These are phyloP conservation scores for Allantophomopsis cytisporea DNA, from an alignment of 2,329 filamentous ascomycete genomes.

Conservation along the genomic window DNA sequence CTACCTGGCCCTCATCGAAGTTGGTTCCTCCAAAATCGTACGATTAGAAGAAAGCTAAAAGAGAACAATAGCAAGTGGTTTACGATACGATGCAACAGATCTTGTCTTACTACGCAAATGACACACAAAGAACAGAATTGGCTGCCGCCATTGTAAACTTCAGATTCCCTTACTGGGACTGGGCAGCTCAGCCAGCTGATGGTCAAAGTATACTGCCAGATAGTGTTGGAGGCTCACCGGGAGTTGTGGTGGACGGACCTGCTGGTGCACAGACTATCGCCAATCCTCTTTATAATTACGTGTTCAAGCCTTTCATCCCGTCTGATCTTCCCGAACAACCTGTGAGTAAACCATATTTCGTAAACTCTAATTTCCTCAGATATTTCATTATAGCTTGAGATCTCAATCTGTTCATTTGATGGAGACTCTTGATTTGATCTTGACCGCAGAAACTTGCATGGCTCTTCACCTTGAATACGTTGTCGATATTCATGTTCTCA, in stretches of 20 bases:
- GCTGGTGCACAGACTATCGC: constrained; percentile 39
- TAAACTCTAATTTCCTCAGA: no score
- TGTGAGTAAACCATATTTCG: constrained; percentile 25
- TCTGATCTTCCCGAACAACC: constrained; percentile 44
- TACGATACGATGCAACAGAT: constrained; percentile 22
- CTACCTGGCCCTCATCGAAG: constrained; percentile 51
- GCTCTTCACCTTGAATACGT: no score
- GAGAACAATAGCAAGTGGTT: constrained; percentile 22
- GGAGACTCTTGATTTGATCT: no score
- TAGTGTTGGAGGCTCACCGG: constrained; percentile 28
- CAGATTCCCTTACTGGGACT: constrained; percentile 30
- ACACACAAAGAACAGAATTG: constrained; percentile 31
- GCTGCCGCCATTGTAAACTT: constrained; percentile 20
- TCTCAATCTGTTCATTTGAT: no score
- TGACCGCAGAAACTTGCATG: no score
- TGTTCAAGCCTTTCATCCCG: constrained; percentile 37
- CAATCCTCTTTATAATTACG: constrained; percentile 46
- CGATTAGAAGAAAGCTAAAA: background rate
- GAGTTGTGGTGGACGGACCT: constrained; percentile 38
- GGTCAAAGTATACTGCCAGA: constrained; percentile 33
- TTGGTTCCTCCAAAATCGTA: constrained; percentile 12
- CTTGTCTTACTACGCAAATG: constrained; percentile 25
- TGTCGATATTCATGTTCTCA: no score
- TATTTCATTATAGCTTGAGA: no score
- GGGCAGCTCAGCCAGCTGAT: constrained; percentile 28